Base-by-base conservation (phyloP, 495 filamentous ascomycete species). In the Lepraria neglecta region DNA sequence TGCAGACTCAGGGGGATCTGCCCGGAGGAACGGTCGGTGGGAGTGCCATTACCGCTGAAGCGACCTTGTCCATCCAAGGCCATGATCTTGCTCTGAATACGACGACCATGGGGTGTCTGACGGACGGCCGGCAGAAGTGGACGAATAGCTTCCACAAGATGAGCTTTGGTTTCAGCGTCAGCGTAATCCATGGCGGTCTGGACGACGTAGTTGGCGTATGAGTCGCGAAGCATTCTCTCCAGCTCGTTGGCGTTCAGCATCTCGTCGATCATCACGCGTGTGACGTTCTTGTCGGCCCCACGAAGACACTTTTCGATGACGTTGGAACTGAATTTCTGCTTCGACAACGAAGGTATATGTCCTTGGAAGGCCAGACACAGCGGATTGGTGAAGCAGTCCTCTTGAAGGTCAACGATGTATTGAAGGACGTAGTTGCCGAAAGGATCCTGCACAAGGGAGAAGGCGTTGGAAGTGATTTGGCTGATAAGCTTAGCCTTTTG, bases 371-470 rank as follows among this genome's bases (percentile, higher is more conserved):
- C 82, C 30, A 78, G 74, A 57, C 94, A 91, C 12, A 97, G 75
- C 1, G 91, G 92, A 64, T 90, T 85, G 10, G 91, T 95, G 74
- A 95, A 96, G 60, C 74, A 76, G 2, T 83, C 73, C 69, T 97
- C 90, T 60, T 85, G 86, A 44, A 96, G 82, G 71, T 98, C 94
- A 62, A 98, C 84, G 68, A 98, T 96, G 72, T 98, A 98, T 75
- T 98, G 94, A 45, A 98, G 86, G 46, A 98, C 94, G 67, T 98
- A 98, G 72, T 98, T 98, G 66, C 94, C 94, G 66, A 95, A 98
- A 0, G 94, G 92, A 72, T 98, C 95, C 70, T 96, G 91, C 15
- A 97, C 90, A 12, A 98, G 83, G 17, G 82, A 73, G 65, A 88
- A 87, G 10, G 90, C 87, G 65, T 96, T 86, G 28, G 80, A 75